Base-by-base conservation (phyloP, 495 filamentous ascomycete genomes). In the Aspergillus carlsbadensis region DNA sequence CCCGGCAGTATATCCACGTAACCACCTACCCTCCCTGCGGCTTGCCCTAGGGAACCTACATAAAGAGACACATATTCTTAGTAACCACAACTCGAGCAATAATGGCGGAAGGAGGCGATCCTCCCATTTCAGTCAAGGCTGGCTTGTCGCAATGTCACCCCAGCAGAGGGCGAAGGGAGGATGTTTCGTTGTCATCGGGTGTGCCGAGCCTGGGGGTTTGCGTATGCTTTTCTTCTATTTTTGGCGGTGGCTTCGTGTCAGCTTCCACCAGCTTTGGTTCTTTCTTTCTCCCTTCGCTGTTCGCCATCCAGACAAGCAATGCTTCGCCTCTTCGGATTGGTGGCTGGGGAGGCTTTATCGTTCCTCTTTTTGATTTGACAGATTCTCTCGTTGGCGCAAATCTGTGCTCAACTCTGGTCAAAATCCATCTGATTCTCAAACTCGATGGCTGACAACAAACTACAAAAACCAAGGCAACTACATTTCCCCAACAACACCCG, bases 211-310 rank as follows among this genome's bases (percentile, higher is more conserved):
- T 34, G 34, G 31, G 20, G 54, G 63, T 62, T 60, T 62, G 63
- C 63, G 63, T 65, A 65, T 65, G 63, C 63, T 35, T 46, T 45
- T 17, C 37, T 53, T 60, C 60, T 65, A 62, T 62, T 62, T 61
- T 29, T 29, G 26, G 26, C 57, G 56, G 18, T 54, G 36, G 21
- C 43, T 42, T 54, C 44, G 43, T 52, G 58, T 54, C 58, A 49
- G 52, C 53, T 49, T 50, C 52, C 49, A 36, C 46, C 17, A 31
- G 37, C 44, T 33, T 26, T 39, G 34, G 20, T 10, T 18, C n/a
- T 29, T 8, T 4, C 26, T 8, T 29, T 29, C 8, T 29, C 26
- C 8, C 26, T 8, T 29, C 4, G n/a, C n/a, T n/a, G n/a, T n/a
- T n/a, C 11, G 21, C 44, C 20, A 15, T 36, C 47, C 31, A 49